Evolutionary conservation across 169 alveolate genomes (phyloP), one percentile per base, ranked within the genome.

Genomic region (Eimeria maxima): DNA sequence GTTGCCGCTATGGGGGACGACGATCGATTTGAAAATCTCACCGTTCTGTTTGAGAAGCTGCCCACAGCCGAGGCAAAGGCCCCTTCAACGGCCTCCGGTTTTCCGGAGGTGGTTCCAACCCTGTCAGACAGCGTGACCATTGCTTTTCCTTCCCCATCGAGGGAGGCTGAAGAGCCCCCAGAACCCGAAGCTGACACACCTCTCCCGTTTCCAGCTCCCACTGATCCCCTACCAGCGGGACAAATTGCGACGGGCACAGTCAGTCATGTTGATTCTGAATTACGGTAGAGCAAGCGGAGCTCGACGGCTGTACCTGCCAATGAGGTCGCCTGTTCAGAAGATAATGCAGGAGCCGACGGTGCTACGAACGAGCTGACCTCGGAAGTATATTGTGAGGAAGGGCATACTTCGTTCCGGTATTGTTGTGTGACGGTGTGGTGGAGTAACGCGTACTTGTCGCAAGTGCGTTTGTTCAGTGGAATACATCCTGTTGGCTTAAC

Each of bases 1-100:
- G 81, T 87, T 55, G 63, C 44, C 27, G 44, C 93, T 29, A 42
- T 63, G 78, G 60, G 14, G 0, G 81, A 63, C n/a, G 81, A 42
- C 53, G 29, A 24, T 22, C 81, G 71, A 22, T 87, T 87, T 38
- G 74, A 87, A 47, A 87, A 87, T 42, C 93, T 87, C 60, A n/a
- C 29, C 0, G 73, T 42, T 42, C n/a, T 42, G 81, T 47, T 87
- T 47, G 60, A 60, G 47, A 57, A 57, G 93, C 80, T 87, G 78
- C 93, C 93, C 47, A 87, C 93, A 24, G 93, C 93, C 11, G 93
- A 60, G 50, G 81, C 60, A 57, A 57, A 87, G 33, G 93, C 93
- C 45, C 93, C 93, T 3, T 87, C 83, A 22, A 87, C 93, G 6
- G 57, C 55, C n/a, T 22, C 78, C n/a, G 71, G 71, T 24, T 87